Percentiles rank a stretch among this genome's conserved stretches.
Evolutionary conservation across 2,329 filamentous ascomycete genomes (phyloP).

Genomic region (Amauroascus niger): DNA sequence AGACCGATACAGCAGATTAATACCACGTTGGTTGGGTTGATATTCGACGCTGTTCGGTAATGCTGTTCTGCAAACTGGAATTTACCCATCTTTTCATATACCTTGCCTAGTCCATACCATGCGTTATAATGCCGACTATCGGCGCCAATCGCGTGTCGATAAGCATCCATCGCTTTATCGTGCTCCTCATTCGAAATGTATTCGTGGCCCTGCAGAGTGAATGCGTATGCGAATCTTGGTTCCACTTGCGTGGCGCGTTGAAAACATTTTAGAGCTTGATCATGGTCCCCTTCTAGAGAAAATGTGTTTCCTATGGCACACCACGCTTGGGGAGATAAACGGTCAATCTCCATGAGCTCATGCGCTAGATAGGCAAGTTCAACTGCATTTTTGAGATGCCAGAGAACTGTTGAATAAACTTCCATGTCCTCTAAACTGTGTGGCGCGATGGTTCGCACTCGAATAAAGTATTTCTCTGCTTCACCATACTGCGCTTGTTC

Average conservation of each 20-base stretch:
- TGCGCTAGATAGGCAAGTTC: constrained; percentile 88
- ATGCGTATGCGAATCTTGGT: constrained; percentile 86
- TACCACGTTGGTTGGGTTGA: constrained; percentile 90
- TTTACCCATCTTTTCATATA: constrained; percentile 83
- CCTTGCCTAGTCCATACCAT: constrained; percentile 79
- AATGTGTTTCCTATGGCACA: constrained; percentile 91
- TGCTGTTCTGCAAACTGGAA: constrained; percentile 86
- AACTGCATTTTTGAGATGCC: constrained; percentile 88
- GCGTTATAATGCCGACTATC: constrained; percentile 92
- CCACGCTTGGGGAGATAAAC: constrained; percentile 90
- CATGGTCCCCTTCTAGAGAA: constrained; percentile 83
- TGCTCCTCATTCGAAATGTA: constrained; percentile 95
- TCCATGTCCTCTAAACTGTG: constrained; percentile 91
- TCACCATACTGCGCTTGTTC: constrained; percentile 80
- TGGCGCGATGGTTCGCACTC: constrained; percentile 68
- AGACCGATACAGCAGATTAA: constrained; percentile 86
- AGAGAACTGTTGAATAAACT: constrained; percentile 96
- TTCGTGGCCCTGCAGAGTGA: constrained; percentile 91
- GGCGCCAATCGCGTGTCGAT: constrained; percentile 73
- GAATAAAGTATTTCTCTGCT: constrained; percentile 75
- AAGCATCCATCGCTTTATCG: constrained; percentile 82
- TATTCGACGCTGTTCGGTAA: constrained; percentile 74
- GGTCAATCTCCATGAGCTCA: constrained; percentile 75
- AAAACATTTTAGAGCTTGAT: constrained; percentile 90
- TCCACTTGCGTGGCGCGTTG: constrained; percentile 86